Base-by-base conservation (phyloP, 2,329 filamentous ascomycete species). In the Aureobasidium melanogenum region DNA sequence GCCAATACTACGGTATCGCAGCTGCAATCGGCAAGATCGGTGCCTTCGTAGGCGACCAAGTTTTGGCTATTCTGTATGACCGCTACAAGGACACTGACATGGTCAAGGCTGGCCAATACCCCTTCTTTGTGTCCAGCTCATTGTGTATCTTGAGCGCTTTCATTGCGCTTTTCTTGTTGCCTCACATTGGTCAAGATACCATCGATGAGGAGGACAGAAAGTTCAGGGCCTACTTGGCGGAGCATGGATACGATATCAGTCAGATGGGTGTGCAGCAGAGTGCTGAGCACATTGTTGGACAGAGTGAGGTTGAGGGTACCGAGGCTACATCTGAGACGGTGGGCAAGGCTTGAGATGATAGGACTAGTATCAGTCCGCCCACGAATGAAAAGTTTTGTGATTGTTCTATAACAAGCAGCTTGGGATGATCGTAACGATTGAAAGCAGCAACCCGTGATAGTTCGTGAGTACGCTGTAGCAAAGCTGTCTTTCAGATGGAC, bases 1-100 rank as follows among this genome's bases (percentile, higher is more conserved):
- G 91, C 2, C 84, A 89, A 70, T 86, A 85, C 72, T 86, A 86
- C 68, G 83, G 87, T 5, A 81, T 89, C 47, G 88, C 88, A 0
- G 88, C 88, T 0, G 88, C 88, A 0, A 69, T 85, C 1, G 88
- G 89, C 64, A 92, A 91, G 74, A 82, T 91, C 39, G 69, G 70
- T 9, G 92, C 91, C 2, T 96, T 96, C 67, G 84, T 95, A 9
- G 92, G 92, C 10, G 90, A 88, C 1, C 92, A 89, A 68, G 85
- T 94, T 14, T 91, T 94, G 69, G 87, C 88, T 0, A 83, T 91
- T 63, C 87, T 91, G 61, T 74, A 78, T 63, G 75, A 79, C 28
- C 79, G 84, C 55, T 81, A 81, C 0, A 85, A 83, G 0, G 85
- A 83, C 0, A 70, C 78, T 60, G 77, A 81, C 58, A 74, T 75